phyloP scores from a whole-genome alignment of 1,284 basidiomycete genomes.

The Bothia castanella region DNA sequence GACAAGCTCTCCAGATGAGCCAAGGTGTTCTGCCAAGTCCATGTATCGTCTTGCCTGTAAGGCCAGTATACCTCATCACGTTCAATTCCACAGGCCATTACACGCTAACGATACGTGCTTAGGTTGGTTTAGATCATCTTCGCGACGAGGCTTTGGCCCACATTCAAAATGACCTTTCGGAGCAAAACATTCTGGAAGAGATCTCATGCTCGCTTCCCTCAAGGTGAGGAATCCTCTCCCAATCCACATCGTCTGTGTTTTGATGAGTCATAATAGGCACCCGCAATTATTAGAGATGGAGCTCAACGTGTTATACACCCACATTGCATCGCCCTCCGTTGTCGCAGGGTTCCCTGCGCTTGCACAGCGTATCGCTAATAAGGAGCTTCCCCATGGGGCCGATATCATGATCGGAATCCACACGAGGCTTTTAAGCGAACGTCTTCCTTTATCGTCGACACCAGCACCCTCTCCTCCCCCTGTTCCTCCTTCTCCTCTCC shows the following conservation, averaged over 20 bases:
- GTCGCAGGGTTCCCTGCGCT: conserved; percentile 12
- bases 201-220: conserved; percentile 20
- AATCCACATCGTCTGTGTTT: background rate
- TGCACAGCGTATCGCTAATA: conserved; percentile 18
- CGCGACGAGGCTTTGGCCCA: conserved; percentile 19
- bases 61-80: conserved; percentile 8
- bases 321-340: conserved; percentile 20
- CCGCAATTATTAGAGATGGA: conserved; percentile 24
- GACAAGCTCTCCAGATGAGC: conserved; percentile 2
- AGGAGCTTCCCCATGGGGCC: conserved; percentile 23
- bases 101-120: background rate
- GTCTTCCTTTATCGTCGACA: too few species aligned
- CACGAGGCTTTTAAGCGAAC: too few species aligned
- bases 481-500: too few species aligned
- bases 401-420: conserved; percentile 22
- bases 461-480: too few species aligned
- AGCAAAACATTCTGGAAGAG: conserved; percentile 26
- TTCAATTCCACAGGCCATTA: background rate
- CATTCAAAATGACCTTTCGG: conserved; percentile 21
- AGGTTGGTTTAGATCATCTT: conserved; percentile 24
- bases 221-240: conserved; percentile 16
- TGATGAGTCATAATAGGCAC: conserved; percentile 18
- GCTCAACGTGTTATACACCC: conserved; percentile 21
- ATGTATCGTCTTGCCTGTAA: conserved; percentile 32
- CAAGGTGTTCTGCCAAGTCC: conserved; percentile 29